A percentile compares a stretch with the other conserved stretches of the same genome.
These are phyloP conservation scores for Cicer chorassanicum DNA, from an alignment of 306 rosid genomes.

Conservation along the genomic window DNA sequence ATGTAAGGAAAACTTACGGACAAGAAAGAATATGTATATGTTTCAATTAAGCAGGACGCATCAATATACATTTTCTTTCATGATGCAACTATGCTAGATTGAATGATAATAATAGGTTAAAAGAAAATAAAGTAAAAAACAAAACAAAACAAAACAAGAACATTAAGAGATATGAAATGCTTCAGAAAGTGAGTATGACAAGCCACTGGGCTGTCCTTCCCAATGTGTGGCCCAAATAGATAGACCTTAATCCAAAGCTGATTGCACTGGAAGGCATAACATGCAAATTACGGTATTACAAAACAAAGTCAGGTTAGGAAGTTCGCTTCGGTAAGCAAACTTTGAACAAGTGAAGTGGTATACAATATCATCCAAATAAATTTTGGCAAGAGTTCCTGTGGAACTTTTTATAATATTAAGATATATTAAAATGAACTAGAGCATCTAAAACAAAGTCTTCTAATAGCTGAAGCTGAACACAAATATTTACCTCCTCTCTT, in stretches of 20 bases:
- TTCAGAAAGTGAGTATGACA: conserved; percentile 24
- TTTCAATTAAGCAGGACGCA: background rate
- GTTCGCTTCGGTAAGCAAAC: conserved; percentile 9
- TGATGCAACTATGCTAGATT: background rate
- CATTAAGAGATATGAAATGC: conserved; percentile 17
- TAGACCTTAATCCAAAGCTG: conserved; percentile 19
- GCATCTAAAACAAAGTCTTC: conserved; percentile 31
- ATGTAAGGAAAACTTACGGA: background rate
- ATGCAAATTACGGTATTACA: background rate
- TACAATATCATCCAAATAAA: conserved; percentile 37
- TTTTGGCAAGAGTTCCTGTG: background rate
- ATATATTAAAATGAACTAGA: conserved; percentile 21
- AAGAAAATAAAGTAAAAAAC: conserved; percentile 6
- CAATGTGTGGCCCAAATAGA: conserved; percentile 8
- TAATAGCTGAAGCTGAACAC: conserved; percentile 17
- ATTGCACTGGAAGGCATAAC: conserved; percentile 13
- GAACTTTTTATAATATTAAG: conserved; percentile 27
- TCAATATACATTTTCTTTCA: conserved; percentile 7
- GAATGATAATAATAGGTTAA: background rate
- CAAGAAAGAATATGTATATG: background rate
- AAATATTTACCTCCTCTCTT: conserved; percentile 89
- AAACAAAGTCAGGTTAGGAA: conserved; percentile 21
- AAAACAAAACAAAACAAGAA: background rate
- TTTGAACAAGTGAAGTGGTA: background rate
- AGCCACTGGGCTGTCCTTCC: conserved; percentile 8